Conservation (phyloP, 2,329 filamentous ascomycete genomes). For the Nannizzia gypsea region DNA sequence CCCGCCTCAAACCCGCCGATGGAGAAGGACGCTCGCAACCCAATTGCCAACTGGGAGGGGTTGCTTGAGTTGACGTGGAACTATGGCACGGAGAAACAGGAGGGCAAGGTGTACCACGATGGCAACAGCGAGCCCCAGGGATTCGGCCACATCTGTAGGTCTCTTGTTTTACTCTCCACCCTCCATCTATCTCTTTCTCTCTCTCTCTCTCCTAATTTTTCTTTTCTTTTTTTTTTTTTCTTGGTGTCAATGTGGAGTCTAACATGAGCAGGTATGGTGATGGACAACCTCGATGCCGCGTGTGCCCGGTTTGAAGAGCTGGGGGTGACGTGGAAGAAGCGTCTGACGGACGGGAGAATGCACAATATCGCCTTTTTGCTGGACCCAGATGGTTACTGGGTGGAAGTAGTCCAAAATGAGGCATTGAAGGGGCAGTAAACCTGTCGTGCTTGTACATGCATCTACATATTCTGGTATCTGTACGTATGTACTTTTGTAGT, state of each 20-base stretch:
- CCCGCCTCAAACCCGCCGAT: constrained; percentile 44
- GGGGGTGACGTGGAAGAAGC: constrained; percentile 86
- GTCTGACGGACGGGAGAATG: constrained; percentile 80
- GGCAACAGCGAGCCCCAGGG: constrained; percentile 87
- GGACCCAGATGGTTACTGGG: constrained; percentile 80
- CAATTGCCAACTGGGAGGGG: constrained; percentile 61
- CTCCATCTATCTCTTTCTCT: too few species aligned
- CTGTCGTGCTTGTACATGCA: not conserved
- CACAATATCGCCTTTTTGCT: constrained; percentile 86
- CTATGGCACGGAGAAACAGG: constrained; percentile 60
- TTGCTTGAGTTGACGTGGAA: constrained; percentile 84
- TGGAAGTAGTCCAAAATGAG: constrained; percentile 61
- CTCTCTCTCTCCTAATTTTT: too few species aligned
- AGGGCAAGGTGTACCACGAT: constrained; percentile 79
- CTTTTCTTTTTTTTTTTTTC: not conserved
- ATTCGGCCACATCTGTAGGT: constrained; percentile 81
- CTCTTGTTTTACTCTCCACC: not conserved
- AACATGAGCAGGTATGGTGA: constrained; percentile 50
- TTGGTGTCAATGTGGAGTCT: not conserved
- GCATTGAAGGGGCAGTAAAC: not conserved
- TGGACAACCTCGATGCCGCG: constrained; percentile 80
- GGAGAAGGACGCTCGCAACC: constrained; percentile 42
- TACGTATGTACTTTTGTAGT: not conserved
- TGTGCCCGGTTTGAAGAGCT: constrained; percentile 75
- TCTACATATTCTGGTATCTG: not conserved